Evolutionary conservation across 306 rosid genomes (phyloP).

Genomic region (Luffa acutangula): DNA sequence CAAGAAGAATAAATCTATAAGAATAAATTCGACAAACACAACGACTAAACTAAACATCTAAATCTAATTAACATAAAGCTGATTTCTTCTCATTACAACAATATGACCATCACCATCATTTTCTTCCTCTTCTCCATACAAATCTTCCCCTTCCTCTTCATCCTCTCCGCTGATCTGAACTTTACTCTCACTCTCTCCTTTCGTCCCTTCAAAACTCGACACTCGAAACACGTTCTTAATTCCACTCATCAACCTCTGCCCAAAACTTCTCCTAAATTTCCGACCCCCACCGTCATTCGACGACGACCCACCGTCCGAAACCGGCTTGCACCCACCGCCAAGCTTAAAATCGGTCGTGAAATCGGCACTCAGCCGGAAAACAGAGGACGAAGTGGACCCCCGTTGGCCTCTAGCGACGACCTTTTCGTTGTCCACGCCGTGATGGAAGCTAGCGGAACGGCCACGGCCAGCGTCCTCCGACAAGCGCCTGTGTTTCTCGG

Average conservation of each 20-base stretch:
- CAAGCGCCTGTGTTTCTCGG: constrained; percentile 7
- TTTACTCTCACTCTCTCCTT: not conserved
- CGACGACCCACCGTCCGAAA: not conserved
- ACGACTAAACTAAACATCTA: not conserved
- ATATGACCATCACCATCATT: not conserved
- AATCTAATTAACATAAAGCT: not conserved
- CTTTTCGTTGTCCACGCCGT: not conserved
- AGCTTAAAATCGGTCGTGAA: not conserved
- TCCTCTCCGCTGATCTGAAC: not conserved
- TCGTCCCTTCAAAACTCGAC: constrained; percentile 19
- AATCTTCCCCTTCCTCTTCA: not conserved
- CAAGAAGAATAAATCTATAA: not conserved
- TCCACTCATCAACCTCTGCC: constrained; percentile 36
- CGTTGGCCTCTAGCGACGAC: constrained; percentile 36
- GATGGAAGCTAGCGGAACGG: constrained; percentile 60
- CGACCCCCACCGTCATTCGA: constrained; percentile 6
- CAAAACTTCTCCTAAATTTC: constrained; percentile 17
- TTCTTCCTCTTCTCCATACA: not conserved
- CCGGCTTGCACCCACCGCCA: not conserved
- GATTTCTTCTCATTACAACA: constrained; percentile 4
- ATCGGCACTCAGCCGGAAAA: constrained; percentile 18
- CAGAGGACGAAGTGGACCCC: constrained; percentile 40
- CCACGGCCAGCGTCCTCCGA: constrained; percentile 7
- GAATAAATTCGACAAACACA: not conserved
- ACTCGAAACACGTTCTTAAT: constrained; percentile 46